These are phyloP conservation scores for Vicia faba DNA, from an alignment of 306 rosid species.

Conservation along the genomic window DNA sequence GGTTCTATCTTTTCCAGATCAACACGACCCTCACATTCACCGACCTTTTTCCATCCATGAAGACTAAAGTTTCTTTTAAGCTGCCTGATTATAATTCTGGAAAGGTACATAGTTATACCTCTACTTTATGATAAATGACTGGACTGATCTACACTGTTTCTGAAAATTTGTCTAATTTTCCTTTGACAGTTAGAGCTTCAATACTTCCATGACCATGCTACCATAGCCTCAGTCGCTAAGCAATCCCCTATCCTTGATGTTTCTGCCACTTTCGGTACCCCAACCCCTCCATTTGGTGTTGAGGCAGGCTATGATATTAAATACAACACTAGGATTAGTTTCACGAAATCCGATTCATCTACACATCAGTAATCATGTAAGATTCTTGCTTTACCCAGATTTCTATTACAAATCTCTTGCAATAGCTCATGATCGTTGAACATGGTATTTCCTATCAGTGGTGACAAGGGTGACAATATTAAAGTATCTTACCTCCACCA, in stretches of 20 bases:
- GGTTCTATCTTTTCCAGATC: constrained; percentile 51
- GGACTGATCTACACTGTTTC: neutral
- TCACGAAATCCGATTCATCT: constrained; percentile 59
- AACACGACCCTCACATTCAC: constrained; percentile 66
- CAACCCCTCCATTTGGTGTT: constrained; percentile 72
- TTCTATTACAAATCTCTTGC: constrained; percentile 14
- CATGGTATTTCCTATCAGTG: constrained; percentile 49
- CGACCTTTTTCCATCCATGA: constrained; percentile 80
- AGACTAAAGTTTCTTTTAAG: constrained; percentile 84
- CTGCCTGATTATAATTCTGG: constrained; percentile 78
- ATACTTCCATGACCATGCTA: constrained; percentile 90
- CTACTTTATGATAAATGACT: neutral
- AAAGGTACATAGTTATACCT: constrained; percentile 62
- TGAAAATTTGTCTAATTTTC: constrained; percentile 26
- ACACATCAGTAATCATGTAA: constrained; percentile 84
- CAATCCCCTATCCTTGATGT: constrained; percentile 76
- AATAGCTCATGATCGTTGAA: constrained; percentile 10
- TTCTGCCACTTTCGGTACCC: constrained; percentile 82
- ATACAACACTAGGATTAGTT: constrained; percentile 76
- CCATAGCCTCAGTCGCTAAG: constrained; percentile 57
- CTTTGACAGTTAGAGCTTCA: constrained; percentile 82
- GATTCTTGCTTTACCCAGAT: constrained; percentile 35
- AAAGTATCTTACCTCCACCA: constrained; percentile 80
- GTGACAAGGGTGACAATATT: constrained; percentile 90
- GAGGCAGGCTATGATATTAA: constrained; percentile 94